Base-by-base conservation (phyloP, 768 basidiomycete species). In the Tulasnella sp. region DNA sequence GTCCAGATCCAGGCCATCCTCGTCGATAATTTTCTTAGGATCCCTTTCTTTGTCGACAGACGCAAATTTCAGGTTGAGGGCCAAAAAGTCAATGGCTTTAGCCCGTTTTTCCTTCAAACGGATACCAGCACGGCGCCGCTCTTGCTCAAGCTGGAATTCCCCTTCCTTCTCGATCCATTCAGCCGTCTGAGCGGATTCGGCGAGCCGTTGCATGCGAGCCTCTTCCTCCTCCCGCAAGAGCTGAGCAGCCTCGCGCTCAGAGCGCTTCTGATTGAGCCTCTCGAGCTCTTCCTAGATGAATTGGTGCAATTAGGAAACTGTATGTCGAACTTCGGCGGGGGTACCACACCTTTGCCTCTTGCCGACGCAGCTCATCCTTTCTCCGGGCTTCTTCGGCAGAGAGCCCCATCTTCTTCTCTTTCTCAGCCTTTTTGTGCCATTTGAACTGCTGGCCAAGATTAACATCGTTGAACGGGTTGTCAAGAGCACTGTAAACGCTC, bases 401-500 rank as follows among this genome's bases (percentile, higher is more conserved):
- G 72, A 99, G 82, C 1, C 98, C 98, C 79, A 90, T 86, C 85
- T 97, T 98, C 82, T 90, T 89, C 83, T 99, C 98, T 86, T 95
- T 95, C 84, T 99, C 98, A 37, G 91, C 89, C 86, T 99, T 99
- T 88, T 99, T 99, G 86, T 96, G 94, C 98, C 98, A 99, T 78
- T 93, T 91, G 84, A 99, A 99, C 83, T 96, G 95, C 83, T 98
- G 94, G 29, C 91, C 92, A 42, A 99, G 91, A 84, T 99, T 98
- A 80, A 94, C 91, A 82, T 99, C 98, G 85, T 98, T 95, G 87
- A 99, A 99, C 0, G 98, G 98, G 82, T 99, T 99, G 87, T 99
- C 96, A 16, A 91, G 91, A 70, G 96, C 94, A 81, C 95, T 96
- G 86, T 99, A 99, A 80, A 98, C 92, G 81, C 95, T 96, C 61